Evolutionary conservation across 1,139 yeast genomes (phyloP).

Genomic region (Pichia kudriavzevii): DNA sequence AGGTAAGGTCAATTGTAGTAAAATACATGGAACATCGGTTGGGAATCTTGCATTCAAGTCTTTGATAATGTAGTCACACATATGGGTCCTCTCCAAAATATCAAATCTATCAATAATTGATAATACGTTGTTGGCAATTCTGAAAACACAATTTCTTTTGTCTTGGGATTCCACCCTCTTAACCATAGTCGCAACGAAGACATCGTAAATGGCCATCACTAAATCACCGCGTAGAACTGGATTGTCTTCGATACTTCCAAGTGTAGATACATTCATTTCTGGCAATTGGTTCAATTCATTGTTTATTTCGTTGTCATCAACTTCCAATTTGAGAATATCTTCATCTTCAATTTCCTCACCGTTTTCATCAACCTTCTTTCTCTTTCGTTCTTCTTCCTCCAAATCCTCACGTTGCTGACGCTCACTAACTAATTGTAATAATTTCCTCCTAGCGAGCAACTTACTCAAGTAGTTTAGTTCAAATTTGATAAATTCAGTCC

Average conservation of each 20-base stretch:
- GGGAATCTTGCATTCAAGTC: constrained; percentile 38
- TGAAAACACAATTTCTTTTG: constrained; percentile 1
- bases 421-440: constrained; percentile 70
- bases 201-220: constrained; percentile 74
- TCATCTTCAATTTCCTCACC: constrained; percentile 5
- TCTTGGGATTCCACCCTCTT: constrained; percentile 30
- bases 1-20: constrained; percentile 60
- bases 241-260: constrained; percentile 79
- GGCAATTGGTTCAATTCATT: constrained; percentile 68
- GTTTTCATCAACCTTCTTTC: constrained; percentile 26
- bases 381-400: constrained; percentile 34
- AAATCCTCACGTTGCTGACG: constrained; percentile 55
- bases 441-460: constrained; percentile 72
- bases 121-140: constrained; percentile 42
- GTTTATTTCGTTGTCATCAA: constrained; percentile 45
- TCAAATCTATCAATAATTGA: constrained; percentile 56
- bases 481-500: constrained; percentile 83
- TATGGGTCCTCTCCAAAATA: constrained; percentile 60
- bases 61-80: constrained; percentile 56
- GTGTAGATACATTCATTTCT: constrained; percentile 78
- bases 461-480: constrained; percentile 83
- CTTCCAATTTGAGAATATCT: constrained; percentile 19
- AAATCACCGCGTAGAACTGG: constrained; percentile 90
- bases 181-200: constrained; percentile 49
- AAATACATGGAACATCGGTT: constrained; percentile 34